phyloP scores from a whole-genome alignment of 108 stramenopile genomes.

The Licmophora abbreviata region DNA sequence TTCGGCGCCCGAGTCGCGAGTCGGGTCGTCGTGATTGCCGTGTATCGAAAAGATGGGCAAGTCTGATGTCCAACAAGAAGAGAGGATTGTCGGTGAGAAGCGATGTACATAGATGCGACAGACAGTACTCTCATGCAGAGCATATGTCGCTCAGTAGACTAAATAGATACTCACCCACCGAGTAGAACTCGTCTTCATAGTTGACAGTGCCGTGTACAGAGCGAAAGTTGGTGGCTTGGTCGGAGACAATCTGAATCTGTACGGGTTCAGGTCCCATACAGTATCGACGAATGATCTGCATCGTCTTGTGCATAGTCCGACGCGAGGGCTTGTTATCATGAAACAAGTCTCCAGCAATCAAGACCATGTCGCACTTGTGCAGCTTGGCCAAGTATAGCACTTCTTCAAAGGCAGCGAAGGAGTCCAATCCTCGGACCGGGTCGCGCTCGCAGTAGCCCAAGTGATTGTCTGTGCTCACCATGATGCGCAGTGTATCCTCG shows the following conservation, averaged over 20 bases:
- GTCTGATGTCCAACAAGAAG: too few relatives aligned
- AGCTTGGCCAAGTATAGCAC: conserved; percentile 69
- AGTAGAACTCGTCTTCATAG: conserved; percentile 85
- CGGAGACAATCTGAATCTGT: conserved; percentile 70
- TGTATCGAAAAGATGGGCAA: conserved; percentile 96
- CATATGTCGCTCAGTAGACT: too few relatives aligned
- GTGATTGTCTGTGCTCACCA: conserved; percentile 96
- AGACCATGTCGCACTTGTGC: conserved; percentile 74
- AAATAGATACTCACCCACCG: conserved; percentile 48
- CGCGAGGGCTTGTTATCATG: conserved; percentile 96
- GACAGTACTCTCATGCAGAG: too few relatives aligned
- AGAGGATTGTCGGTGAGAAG: too few relatives aligned
- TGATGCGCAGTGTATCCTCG: conserved; percentile 71
- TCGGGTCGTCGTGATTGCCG: conserved; percentile 95
- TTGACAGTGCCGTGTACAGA: conserved; percentile 54
- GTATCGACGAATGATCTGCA: conserved; percentile 87
- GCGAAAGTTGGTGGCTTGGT: conserved; percentile 29
- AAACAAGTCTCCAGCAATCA: conserved; percentile 94
- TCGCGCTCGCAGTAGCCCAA: conserved; percentile 90
- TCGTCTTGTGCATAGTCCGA: conserved; percentile 78
- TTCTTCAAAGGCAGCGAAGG: conserved; percentile 95
- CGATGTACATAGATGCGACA: too few relatives aligned
- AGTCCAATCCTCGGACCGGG: conserved; percentile 87
- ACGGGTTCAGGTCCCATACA: conserved; percentile 87
- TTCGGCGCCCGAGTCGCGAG: conserved; percentile 55